Conservation (phyloP, 2,329 filamentous ascomycete species). For the Westerdykella ornata region DNA sequence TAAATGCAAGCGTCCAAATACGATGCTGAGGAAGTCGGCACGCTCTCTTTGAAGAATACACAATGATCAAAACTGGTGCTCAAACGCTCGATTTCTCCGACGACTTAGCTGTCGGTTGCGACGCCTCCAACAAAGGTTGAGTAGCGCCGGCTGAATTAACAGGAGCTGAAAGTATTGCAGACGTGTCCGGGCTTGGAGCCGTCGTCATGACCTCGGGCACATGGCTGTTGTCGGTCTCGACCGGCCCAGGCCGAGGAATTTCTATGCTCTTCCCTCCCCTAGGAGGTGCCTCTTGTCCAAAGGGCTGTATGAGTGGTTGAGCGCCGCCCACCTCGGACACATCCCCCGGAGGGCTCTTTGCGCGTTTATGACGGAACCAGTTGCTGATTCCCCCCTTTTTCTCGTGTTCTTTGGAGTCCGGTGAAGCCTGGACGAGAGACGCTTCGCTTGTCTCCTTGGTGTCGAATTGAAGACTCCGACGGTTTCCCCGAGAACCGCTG, state of each 20-base stretch:
- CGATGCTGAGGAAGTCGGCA: too few species aligned
- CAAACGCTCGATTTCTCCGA: too few species aligned
- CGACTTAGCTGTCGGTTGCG: too few species aligned
- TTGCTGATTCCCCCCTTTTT: not conserved
- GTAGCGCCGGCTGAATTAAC: too few species aligned
- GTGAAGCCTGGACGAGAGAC: not conserved
- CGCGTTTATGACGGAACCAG: conserved; percentile 43
- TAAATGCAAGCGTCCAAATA: too few species aligned
- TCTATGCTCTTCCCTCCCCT: conserved; percentile 26
- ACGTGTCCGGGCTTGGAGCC: too few species aligned
- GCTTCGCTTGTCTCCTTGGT: conserved; percentile 11
- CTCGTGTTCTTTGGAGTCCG: conserved; percentile 36
- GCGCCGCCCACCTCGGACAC: conserved; percentile 16
- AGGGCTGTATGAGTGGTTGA: conserved; percentile 16
- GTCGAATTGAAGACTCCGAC: conserved; percentile 31
- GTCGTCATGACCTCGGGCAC: conserved; percentile 2
- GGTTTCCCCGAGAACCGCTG: conserved; percentile 26
- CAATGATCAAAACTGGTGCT: too few species aligned
- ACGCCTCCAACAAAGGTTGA: too few species aligned
- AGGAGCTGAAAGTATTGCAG: too few species aligned
- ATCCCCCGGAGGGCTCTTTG: conserved; percentile 46
- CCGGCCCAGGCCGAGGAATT: conserved; percentile 10
- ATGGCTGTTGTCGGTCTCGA: conserved; percentile 3
- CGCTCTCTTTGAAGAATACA: too few species aligned
- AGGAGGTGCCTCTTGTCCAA: conserved; percentile 10